Base-by-base conservation (phyloP, 257 asterid species). In the Knoxia roxburghii region DNA sequence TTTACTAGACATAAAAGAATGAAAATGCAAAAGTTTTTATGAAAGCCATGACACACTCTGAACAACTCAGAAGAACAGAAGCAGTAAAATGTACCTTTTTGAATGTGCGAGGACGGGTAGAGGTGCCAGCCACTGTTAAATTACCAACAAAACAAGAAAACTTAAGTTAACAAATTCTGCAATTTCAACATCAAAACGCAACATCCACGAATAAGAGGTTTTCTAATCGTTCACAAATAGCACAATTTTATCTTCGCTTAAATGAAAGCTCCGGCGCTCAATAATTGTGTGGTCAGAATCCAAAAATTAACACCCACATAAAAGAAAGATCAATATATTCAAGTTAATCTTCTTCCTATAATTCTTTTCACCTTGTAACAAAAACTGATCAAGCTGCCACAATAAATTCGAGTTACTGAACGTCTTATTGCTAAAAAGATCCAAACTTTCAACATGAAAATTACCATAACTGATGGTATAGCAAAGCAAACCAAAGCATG, bases 101-200 rank as follows among this genome's bases (percentile, higher is more conserved):
- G 83, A 91, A 91, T 5, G 95, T 78, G 67, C 95, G 95, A 63
- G 98, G 98, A 71, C 96, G 96, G 61, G 82, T 73, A 70, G 98
- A 91, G 69, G 92, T 77, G 64, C 96, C 96, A 77, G 96, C 91
- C 73, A 77, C 98, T 91, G 95, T 62, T 73, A 72, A 55, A 65
- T 37, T 30, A 52, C 29, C 49, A 61, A 56, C 21, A 37, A 40
- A 35, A 18, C 45, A 26, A 45, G 14, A 32, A 30, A 33, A 32
- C 23, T 37, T 27, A 46, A 33, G 54, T 64, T 49, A 65, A 51
- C 32, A 41, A 39, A 37, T 30, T 35, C 54, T 6, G 45, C 20
- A 18, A 55, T 23, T 67, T 37, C 70, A 35, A 58, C n/a, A 51
- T 27, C 11, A 61, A 40, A 32, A 21, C 15, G 21, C 30, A 32